These are phyloP conservation scores for Cladochytrium replicatum DNA, from an alignment of 192 early-diverging fungal species.

Conservation along the genomic window DNA sequence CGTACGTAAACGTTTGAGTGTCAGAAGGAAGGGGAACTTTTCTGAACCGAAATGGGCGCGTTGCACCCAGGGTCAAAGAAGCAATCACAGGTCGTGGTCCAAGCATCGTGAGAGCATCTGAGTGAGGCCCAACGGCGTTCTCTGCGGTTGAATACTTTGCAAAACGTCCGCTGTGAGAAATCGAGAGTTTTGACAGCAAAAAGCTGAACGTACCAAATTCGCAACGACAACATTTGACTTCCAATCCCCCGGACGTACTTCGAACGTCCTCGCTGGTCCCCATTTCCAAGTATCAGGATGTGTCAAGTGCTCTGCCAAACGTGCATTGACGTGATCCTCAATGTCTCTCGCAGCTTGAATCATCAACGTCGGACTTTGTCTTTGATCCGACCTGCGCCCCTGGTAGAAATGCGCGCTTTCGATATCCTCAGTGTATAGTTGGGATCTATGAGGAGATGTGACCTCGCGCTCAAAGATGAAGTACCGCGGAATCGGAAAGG, in stretches of 20 bases:
- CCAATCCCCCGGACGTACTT: conserved; percentile 22
- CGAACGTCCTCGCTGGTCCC: conserved; percentile 2
- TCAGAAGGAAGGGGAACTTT: not conserved
- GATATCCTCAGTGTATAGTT: conserved; percentile 12
- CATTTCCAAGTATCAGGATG: not conserved
- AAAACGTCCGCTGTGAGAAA: no score
- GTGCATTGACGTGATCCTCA: conserved; percentile 10
- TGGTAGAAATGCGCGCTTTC: conserved; percentile 11
- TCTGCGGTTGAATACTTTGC: no score
- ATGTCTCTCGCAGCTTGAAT: conserved; percentile 5
- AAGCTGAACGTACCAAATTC: no score
- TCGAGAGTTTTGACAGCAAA: no score
- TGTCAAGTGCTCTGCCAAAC: conserved; percentile 2
- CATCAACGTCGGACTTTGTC: conserved; percentile 12
- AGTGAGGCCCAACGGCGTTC: no score
- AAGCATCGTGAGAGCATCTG: conserved; percentile 35
- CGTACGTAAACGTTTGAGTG: conserved; percentile 7
- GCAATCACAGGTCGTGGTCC: conserved; percentile 41
- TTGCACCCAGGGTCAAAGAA: conserved; percentile 32
- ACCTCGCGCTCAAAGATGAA: conserved; percentile 22
- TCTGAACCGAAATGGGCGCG: conserved; percentile 28
- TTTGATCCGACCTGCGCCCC: conserved; percentile 8
- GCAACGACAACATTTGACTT: conserved; percentile 25
- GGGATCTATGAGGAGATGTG: conserved; percentile 10
- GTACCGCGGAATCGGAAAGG: conserved; percentile 12